Conservation (phyloP, 1,284 basidiomycete genomes). For the Marasmius sp. region DNA sequence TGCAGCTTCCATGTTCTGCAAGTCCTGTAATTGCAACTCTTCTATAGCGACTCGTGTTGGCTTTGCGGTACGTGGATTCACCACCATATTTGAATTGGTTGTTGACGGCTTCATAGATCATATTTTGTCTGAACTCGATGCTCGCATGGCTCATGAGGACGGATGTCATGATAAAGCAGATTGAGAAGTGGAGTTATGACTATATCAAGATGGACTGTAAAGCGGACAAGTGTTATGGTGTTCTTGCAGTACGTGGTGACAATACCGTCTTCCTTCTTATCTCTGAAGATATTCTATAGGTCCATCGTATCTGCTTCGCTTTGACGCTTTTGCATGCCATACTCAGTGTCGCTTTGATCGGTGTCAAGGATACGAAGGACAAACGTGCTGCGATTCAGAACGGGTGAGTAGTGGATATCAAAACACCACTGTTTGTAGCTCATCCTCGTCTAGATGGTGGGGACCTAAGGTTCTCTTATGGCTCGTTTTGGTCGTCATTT, state of each 20-base stretch:
- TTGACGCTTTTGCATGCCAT: slow-evolving; percentile 88
- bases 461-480: slow-evolving; percentile 92
- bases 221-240: slow-evolving; percentile 92
- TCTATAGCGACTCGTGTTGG: slow-evolving; percentile 97
- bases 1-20: slow-evolving; percentile 93
- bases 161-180: slow-evolving; percentile 81
- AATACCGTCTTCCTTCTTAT: neutral
- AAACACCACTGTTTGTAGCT: neutral
- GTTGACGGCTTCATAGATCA: slow-evolving; percentile 57
- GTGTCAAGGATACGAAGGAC: slow-evolving; percentile 86
- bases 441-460: slow-evolving; percentile 78
- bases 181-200: slow-evolving; percentile 93
- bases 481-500: slow-evolving; percentile 74
- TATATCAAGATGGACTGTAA: slow-evolving; percentile 98
- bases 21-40: slow-evolving; percentile 98
- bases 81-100: neutral
- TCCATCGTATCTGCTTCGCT: slow-evolving; percentile 97
- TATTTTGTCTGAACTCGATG: slow-evolving; percentile 95
- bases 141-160: slow-evolving; percentile 97
- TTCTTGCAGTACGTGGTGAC: slow-evolving; percentile 77
- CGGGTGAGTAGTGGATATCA: slow-evolving; percentile 56
- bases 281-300: slow-evolving; percentile 42
- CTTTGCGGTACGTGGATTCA: slow-evolving; percentile 74
- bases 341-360: slow-evolving; percentile 78
- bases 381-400: slow-evolving; percentile 96